Conservation (phyloP, 2,329 filamentous ascomycete genomes). For the Calonectria crousiana region DNA sequence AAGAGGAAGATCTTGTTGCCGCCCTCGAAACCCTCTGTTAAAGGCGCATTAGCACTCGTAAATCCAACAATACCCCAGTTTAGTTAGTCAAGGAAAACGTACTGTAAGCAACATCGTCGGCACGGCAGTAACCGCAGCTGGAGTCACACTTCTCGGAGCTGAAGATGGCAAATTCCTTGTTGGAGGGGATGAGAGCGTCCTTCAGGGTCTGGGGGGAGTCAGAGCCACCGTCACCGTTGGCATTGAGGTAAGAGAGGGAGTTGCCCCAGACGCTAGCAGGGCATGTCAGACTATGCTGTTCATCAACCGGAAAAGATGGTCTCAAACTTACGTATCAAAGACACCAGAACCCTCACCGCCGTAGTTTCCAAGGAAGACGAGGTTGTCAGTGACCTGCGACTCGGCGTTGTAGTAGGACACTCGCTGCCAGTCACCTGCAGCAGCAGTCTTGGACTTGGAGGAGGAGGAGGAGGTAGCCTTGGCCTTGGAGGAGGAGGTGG, state of each 20-base stretch:
- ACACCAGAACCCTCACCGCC: constrained; percentile 58
- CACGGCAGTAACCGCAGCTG: constrained; percentile 59
- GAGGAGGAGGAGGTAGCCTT: constrained; percentile 23
- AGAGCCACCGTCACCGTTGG: constrained; percentile 54
- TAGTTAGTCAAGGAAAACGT: constrained; percentile 28
- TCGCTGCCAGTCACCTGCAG: constrained; percentile 54
- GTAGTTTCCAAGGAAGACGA: constrained; percentile 63
- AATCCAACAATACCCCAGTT: background rate
- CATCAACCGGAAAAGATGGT: background rate
- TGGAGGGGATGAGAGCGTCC: constrained; percentile 55
- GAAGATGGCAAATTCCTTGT: constrained; percentile 61
- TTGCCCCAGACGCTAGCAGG: constrained; percentile 55
- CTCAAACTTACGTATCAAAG: constrained; percentile 55
- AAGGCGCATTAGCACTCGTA: background rate
- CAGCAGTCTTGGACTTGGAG: constrained; percentile 21
- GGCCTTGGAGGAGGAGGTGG: constrained; percentile 23
- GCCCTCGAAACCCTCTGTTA: constrained; percentile 76
- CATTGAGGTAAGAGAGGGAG: constrained; percentile 60
- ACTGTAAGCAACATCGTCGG: constrained; percentile 60
- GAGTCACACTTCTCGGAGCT: constrained; percentile 57
- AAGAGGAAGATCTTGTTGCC: constrained; percentile 79
- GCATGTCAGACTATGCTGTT: constrained; percentile 21
- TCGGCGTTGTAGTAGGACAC: constrained; percentile 60
- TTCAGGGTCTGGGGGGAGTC: constrained; percentile 54
- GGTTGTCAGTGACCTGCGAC: constrained; percentile 53